Conservation (phyloP, 352 stramenopile species). For the Thalassiosira exigua region DNA sequence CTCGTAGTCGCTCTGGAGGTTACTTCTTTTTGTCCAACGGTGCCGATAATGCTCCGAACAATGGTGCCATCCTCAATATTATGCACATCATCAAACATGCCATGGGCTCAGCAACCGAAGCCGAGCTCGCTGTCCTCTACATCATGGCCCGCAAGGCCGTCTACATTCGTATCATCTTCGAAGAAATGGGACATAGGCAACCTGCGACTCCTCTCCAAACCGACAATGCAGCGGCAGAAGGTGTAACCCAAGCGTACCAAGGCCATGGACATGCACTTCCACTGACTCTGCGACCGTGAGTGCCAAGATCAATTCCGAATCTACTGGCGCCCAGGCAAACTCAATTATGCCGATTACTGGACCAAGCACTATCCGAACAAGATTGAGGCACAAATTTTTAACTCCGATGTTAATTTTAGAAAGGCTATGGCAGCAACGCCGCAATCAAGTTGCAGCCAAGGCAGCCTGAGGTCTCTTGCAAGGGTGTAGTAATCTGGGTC, state of each 20-base stretch:
- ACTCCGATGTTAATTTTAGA: no score
- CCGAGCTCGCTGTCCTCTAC: conserved; percentile 12
- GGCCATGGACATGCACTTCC: conserved; percentile 5
- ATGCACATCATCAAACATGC: conserved; percentile 15
- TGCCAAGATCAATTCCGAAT: conserved; percentile 49
- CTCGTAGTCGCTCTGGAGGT: conserved; percentile 18
- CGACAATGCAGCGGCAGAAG: not conserved
- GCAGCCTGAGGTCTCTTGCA: no score
- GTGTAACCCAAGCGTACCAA: conserved; percentile 6
- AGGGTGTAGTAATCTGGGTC: no score
- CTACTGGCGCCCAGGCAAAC: conserved; percentile 23
- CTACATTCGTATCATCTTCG: no score
- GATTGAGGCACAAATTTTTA: no score
- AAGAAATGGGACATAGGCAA: no score
- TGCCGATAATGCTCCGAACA: conserved; percentile 10
- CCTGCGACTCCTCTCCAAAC: not conserved
- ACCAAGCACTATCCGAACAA: conserved; percentile 42
- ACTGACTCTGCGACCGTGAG: not conserved
- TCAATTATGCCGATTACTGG: conserved; percentile 43
- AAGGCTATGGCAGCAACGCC: no score
- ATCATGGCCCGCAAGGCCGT: no score
- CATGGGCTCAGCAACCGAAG: conserved; percentile 8
- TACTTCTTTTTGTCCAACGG: conserved; percentile 31
- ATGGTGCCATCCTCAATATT: conserved; percentile 12
- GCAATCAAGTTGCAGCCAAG: no score